A percentile compares a stretch with the other conserved stretches of the same genome.
These are phyloP conservation scores for Trypanosomatidae sp. DNA, from an alignment of 208 protist species.

Conservation along the genomic window DNA sequence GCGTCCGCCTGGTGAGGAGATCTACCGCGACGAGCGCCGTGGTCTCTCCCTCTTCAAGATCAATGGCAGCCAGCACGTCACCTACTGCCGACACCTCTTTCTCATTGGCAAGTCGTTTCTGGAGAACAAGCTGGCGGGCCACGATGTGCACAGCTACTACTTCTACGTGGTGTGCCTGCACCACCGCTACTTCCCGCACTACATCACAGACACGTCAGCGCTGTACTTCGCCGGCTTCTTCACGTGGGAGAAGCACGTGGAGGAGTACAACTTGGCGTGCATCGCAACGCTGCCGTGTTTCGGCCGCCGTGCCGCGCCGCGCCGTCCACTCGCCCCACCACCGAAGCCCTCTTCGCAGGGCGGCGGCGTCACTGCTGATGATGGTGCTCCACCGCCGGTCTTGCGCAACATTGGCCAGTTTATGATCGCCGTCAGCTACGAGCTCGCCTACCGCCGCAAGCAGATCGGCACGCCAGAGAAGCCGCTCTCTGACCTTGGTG, in stretches of 20 bases:
- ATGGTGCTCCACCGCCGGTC: constrained; percentile 9
- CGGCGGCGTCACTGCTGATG: no score
- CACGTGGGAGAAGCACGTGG: constrained; percentile 96
- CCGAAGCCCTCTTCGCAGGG: background rate
- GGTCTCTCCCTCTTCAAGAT: constrained; percentile 84
- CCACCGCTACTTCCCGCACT: constrained; percentile 68
- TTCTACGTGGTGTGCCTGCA: constrained; percentile 90
- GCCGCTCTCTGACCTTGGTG: constrained; percentile 98
- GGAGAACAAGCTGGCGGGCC: constrained; percentile 87
- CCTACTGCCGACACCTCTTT: constrained; percentile 85
- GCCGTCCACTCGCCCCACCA: background rate
- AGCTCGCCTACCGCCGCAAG: constrained; percentile 95
- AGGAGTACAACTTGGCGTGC: constrained; percentile 98
- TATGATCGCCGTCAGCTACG: constrained; percentile 98
- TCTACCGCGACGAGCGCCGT: constrained; percentile 77
- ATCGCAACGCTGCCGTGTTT: constrained; percentile 98
- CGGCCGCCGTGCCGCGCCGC: constrained; percentile 21
- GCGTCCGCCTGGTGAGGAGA: constrained; percentile 69
- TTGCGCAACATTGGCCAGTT: constrained; percentile 94
- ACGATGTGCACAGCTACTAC: constrained; percentile 88
- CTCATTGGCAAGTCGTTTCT: constrained; percentile 89
- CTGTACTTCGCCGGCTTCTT: constrained; percentile 98
- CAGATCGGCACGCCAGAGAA: constrained; percentile 97
- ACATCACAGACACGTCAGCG: constrained; percentile 47
- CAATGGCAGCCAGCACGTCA: constrained; percentile 73